Evolutionary conservation across 805 yeast genomes (phyloP), one percentile per base, ranked within the genome.

Genomic region (Starmerella stigmatis): DNA sequence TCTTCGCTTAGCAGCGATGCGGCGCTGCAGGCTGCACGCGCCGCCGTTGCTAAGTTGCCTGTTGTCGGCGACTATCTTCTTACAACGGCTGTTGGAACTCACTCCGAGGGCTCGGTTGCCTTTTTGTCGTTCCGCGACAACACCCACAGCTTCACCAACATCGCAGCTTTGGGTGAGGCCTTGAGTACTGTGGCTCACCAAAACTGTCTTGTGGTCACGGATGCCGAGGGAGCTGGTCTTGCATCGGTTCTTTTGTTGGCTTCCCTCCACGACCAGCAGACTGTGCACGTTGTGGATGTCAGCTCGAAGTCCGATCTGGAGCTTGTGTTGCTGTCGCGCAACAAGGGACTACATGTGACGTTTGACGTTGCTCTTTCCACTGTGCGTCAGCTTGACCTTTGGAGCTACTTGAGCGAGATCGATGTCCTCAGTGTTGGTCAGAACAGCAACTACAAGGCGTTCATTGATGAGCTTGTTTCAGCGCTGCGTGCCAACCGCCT

Each of bases 231-330:
- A 21, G 83, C 96, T 31, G 89, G 86, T 59, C 71, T 89, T 59
- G 97, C 97, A n/a, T 83, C 95, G 3, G 81, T 88, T 36, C 69
- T 89, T 62, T 73, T 89, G 59, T 71, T 89, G 66, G 94, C 96
- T 35, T 82, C 95, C 22, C 73, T 89, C 61, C 86, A 84, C 71
- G 74, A 70, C 66, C 46, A 48, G 12, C 76, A 94, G 59, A 70
- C 86, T 32, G 81, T 89, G 53, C 97, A 89, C 65, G 79, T 89
- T 57, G 84, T 94, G 45, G 86, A 83, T 54, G 92, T 89, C 42
- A 76, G 83, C 33, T 72, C 81, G 48, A 77, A 73, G 60, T 85
- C 81, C 54, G 97, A 89, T 64, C 71, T 89, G 60, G 79, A 82
- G 50, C 71, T 89, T 61, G 83, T 89, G 59, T 73, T 74, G 60